A percentile compares a stretch with the other conserved stretches of the same genome.
Conservation (phyloP, 2,329 filamentous ascomycete species). For the Geoglossum cookeanum region DNA sequence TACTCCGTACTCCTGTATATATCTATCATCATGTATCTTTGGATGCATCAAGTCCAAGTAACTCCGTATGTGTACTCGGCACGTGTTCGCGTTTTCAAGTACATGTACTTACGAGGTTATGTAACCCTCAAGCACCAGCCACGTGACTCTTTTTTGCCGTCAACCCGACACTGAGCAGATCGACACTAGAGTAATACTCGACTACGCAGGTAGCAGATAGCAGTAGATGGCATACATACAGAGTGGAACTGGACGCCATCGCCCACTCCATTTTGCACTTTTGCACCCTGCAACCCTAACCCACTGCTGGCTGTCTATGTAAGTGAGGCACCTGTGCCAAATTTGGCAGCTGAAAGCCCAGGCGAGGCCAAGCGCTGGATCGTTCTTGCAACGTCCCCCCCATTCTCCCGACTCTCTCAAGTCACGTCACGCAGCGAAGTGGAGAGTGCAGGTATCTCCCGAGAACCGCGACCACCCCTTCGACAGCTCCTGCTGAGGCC, state of each 20-base stretch:
- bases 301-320: background rate
- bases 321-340: background rate
- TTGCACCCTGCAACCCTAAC: background rate
- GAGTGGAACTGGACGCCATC: too few species aligned
- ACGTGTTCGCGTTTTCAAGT: too few species aligned
- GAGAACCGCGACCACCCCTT: constrained; percentile 2
- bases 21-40: too few species aligned
- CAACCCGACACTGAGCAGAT: too few species aligned
- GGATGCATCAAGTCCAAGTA: too few species aligned
- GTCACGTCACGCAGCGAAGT: background rate
- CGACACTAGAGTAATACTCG: too few species aligned
- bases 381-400: background rate
- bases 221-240: too few species aligned
- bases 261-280: background rate
- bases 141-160: too few species aligned
- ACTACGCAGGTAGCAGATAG: too few species aligned
- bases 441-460: background rate
- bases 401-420: background rate
- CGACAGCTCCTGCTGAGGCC: background rate
- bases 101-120: too few species aligned
- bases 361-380: background rate
- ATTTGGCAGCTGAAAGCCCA: background rate
- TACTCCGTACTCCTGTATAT: background rate
- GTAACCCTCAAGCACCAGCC: too few species aligned
- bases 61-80: too few species aligned